Conservation (phyloP, 2,329 filamentous ascomycete genomes). For the Fusarium redolens region DNA sequence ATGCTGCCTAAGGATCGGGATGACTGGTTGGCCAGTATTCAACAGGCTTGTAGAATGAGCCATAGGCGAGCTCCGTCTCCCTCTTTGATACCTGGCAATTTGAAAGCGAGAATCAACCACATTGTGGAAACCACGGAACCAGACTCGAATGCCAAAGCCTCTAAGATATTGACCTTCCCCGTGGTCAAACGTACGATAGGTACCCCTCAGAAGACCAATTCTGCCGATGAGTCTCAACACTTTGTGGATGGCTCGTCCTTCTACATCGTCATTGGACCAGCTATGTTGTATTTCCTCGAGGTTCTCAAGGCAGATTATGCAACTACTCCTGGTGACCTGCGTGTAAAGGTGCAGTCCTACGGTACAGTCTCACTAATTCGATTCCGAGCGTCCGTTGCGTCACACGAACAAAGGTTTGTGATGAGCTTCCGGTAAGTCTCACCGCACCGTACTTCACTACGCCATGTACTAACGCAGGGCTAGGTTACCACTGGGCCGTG, state of each 20-base stretch:
- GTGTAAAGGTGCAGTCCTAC: conserved; percentile 61
- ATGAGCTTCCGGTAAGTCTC: conserved; percentile 63
- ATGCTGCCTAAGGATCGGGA: conserved; percentile 60
- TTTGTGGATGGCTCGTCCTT: conserved; percentile 62
- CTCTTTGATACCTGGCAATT: conserved; percentile 57
- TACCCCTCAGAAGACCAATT: conserved; percentile 53
- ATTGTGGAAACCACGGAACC: conserved; percentile 60
- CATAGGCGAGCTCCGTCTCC: conserved; percentile 51
- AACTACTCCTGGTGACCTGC: conserved; percentile 58
- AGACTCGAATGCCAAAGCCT: conserved; percentile 37
- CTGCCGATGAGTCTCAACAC: conserved; percentile 58
- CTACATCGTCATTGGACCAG: conserved; percentile 65
- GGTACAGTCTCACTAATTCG: conserved; percentile 64
- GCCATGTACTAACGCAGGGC: conserved; percentile 17
- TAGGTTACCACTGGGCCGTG: conserved; percentile 57
- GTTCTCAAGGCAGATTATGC: conserved; percentile 59
- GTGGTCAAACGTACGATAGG: conserved; percentile 62
- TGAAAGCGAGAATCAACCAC: conserved; percentile 59
- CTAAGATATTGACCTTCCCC: conserved; percentile 60
- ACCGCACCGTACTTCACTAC: background rate
- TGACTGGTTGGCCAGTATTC: conserved; percentile 61
- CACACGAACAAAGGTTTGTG: conserved; percentile 67
- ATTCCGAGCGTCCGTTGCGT: conserved; percentile 62
- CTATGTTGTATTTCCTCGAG: conserved; percentile 64
- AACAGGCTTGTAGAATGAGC: conserved; percentile 54